Evolutionary conservation across 345 rosid species (phyloP).

Genomic region (Bretschneidera sinensis): DNA sequence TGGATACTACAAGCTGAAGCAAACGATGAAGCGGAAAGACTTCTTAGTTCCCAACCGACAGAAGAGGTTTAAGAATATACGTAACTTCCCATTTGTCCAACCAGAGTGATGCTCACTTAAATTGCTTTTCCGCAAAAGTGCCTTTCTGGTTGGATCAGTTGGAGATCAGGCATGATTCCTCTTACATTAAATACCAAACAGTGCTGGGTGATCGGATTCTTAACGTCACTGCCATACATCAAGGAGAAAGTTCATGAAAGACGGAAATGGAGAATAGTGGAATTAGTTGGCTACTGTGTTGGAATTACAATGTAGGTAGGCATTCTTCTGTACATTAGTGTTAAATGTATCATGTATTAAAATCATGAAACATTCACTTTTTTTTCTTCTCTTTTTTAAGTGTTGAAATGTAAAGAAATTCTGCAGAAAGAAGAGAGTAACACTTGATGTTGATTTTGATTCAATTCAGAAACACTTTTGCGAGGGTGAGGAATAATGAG

Average conservation of each 20-base stretch:
- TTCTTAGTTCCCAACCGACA: conserved; percentile 57
- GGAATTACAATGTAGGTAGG: background rate
- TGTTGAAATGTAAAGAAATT: too few relatives aligned
- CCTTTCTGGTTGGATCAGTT: background rate
- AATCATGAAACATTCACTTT: background rate
- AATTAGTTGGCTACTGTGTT: background rate
- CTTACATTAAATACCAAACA: background rate
- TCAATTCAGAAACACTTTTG: too few relatives aligned
- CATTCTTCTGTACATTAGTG: background rate
- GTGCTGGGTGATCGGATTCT: background rate
- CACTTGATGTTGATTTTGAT: too few relatives aligned
- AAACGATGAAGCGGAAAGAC: conserved; percentile 90
- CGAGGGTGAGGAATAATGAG: too few relatives aligned
- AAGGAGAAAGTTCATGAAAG: background rate
- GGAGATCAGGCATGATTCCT: background rate
- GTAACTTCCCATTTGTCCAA: too few relatives aligned
- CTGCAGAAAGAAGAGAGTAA: too few relatives aligned
- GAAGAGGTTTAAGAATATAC: conserved; percentile 18
- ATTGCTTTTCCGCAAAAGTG: background rate
- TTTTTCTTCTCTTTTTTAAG: background rate
- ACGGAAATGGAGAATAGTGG: background rate
- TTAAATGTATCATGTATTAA: background rate
- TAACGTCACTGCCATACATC: too few relatives aligned
- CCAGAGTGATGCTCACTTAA: background rate
- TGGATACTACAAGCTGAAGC: conserved; percentile 95